These are phyloP conservation scores for Cephaloascus fragrans DNA, from an alignment of 805 yeast genomes.

Conservation along the genomic window DNA sequence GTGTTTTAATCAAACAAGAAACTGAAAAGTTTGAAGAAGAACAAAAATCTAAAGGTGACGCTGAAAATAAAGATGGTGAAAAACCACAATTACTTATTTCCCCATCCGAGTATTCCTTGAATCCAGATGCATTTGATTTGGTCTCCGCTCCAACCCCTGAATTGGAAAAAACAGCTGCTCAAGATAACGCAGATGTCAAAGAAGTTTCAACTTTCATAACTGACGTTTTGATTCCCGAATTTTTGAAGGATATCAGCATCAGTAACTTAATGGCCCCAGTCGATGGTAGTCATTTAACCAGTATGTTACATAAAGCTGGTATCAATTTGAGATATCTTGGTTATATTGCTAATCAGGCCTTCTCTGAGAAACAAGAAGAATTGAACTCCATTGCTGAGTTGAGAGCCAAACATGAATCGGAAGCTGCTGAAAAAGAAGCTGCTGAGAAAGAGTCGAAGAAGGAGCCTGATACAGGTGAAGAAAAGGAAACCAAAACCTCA, in stretches of 20 bases:
- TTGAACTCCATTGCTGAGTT: slow-evolving; percentile 9
- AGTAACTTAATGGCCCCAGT: slow-evolving; percentile 52
- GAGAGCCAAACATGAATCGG: slow-evolving; percentile 13
- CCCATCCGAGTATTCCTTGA: slow-evolving; percentile 46
- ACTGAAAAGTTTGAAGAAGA: slow-evolving; percentile 31
- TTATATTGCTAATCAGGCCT: slow-evolving; percentile 30
- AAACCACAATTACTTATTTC: slow-evolving; percentile 45
- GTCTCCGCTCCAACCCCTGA: slow-evolving; percentile 25
- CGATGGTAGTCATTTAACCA: slow-evolving; percentile 71
- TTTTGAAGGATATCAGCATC: slow-evolving; percentile 43
- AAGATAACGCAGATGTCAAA: slow-evolving; percentile 58
- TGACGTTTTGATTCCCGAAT: slow-evolving; percentile 50
- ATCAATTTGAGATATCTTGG: slow-evolving; percentile 88
- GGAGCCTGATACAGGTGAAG: slow-evolving; percentile 20
- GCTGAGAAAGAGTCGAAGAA: slow-evolving; percentile 19
- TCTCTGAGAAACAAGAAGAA: slow-evolving; percentile 9
- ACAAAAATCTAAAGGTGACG: slow-evolving; percentile 19
- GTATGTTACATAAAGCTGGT: slow-evolving; percentile 68
- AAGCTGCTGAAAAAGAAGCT: slow-evolving; percentile 18
- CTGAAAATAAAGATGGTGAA: slow-evolving; percentile 21
- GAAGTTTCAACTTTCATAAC: slow-evolving; percentile 59
- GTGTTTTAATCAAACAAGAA: slow-evolving; percentile 38
- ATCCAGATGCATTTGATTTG: slow-evolving; percentile 67
- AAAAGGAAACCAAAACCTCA: slow-evolving; percentile 18
- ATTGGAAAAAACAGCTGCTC: slow-evolving; percentile 19